Conservation (phyloP, 208 protist genomes). For the Trypanosoma scelopori region DNA sequence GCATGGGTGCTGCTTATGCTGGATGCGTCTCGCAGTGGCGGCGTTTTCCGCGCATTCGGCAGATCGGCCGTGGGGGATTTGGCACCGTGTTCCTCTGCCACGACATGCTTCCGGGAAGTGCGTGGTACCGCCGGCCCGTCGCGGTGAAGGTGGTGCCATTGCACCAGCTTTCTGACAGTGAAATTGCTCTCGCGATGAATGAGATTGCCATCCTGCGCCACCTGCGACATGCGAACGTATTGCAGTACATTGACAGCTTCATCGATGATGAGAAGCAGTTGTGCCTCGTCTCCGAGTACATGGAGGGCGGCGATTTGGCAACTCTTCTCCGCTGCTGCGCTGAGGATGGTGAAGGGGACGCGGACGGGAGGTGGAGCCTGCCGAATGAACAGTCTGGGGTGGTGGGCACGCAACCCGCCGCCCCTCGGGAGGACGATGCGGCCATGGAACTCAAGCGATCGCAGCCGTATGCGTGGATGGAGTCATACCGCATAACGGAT, state of each 20-base stretch:
- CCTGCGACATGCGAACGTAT: slow-evolving; percentile 77
- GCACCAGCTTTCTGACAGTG: slow-evolving; percentile 46
- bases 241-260: slow-evolving; percentile 87
- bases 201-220: slow-evolving; percentile 77
- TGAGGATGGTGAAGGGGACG: not conserved
- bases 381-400: too few relatives aligned
- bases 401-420: not conserved
- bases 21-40: slow-evolving; percentile 35
- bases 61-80: slow-evolving; percentile 69
- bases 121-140: slow-evolving; percentile 34
- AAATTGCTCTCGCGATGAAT: slow-evolving; percentile 70
- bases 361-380: too few relatives aligned
- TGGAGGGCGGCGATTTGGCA: slow-evolving; percentile 77
- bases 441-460: not conserved
- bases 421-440: not conserved
- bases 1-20: too few relatives aligned
- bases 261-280: slow-evolving; percentile 62
- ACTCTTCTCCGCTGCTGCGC: slow-evolving; percentile 14
- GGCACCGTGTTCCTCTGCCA: slow-evolving; percentile 80
- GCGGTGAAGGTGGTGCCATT: slow-evolving; percentile 78
- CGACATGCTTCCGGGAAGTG: slow-evolving; percentile 34
- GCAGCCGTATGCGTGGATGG: slow-evolving; percentile 34
- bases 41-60: slow-evolving; percentile 45
- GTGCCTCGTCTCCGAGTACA: slow-evolving; percentile 87
- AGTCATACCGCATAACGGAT: slow-evolving; percentile 73